A percentile compares a stretch with the other conserved stretches of the same genome.
Conservation (phyloP, 2,329 filamentous ascomycete genomes). For the Zymoseptoria pseudotritici region DNA sequence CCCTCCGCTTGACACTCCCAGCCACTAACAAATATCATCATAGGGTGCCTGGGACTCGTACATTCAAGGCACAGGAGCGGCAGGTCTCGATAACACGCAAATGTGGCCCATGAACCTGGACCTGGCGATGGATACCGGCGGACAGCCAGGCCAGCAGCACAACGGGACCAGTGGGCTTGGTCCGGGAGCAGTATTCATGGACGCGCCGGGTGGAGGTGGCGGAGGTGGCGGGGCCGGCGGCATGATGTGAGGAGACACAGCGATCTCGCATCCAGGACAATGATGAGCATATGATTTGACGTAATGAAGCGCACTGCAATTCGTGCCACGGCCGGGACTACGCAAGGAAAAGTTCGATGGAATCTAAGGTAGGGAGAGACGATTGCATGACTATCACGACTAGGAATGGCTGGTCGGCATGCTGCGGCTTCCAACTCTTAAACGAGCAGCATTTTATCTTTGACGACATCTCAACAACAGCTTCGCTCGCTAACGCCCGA, state of each 20-base stretch:
- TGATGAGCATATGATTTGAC: neutral
- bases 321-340: neutral
- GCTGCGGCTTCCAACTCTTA: too few species aligned
- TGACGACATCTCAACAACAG: too few species aligned
- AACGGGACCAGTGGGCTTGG: neutral
- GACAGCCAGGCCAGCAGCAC: conserved; percentile 7
- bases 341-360: neutral
- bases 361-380: neutral
- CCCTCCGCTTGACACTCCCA: neutral
- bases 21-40: conserved; percentile 9
- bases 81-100: conserved; percentile 32
- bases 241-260: neutral
- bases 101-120: conserved; percentile 40
- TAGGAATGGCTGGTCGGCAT: too few species aligned
- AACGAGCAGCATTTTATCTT: too few species aligned
- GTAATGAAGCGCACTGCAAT: neutral
- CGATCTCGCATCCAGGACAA: neutral
- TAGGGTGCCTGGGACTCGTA: conserved; percentile 64
- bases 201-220: neutral
- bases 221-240: neutral
- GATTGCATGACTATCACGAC: neutral
- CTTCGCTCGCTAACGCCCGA: too few species aligned
- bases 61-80: conserved; percentile 49
- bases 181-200: neutral
- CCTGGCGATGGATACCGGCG: conserved; percentile 25